Conservation (phyloP, 2,329 filamentous ascomycete species). For the Trichoderma sp. region DNA sequence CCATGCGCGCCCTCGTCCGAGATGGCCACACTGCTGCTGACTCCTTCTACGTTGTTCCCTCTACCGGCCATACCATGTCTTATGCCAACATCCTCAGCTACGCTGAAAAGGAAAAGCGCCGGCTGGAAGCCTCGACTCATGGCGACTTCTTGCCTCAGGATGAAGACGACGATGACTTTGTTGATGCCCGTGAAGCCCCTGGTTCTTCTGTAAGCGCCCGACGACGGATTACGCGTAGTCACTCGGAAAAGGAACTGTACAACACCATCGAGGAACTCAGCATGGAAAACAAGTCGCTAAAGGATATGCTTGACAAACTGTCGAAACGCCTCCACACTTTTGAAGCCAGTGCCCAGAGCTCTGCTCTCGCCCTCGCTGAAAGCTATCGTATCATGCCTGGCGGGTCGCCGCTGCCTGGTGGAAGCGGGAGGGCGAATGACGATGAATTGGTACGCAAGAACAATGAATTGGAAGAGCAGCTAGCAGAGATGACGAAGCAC, state of each 20-base stretch:
- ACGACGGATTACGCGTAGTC: slow-evolving; percentile 40
- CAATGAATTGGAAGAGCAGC: slow-evolving; percentile 65
- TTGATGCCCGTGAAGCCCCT: slow-evolving; percentile 74
- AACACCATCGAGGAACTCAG: slow-evolving; percentile 85
- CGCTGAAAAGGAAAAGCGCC: slow-evolving; percentile 63
- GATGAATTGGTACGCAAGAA: slow-evolving; percentile 45
- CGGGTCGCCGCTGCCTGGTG: slow-evolving; percentile 45
- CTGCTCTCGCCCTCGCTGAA: slow-evolving; percentile 80
- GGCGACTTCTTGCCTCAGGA: slow-evolving; percentile 39
- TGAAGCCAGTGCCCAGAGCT: slow-evolving; percentile 86
- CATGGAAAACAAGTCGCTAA: slow-evolving; percentile 82
- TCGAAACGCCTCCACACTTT: slow-evolving; percentile 87
- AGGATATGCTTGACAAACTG: slow-evolving; percentile 80
- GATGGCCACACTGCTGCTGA: slow-evolving; percentile 63
- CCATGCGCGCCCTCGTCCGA: slow-evolving; percentile 72
- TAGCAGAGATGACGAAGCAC: slow-evolving; percentile 55
- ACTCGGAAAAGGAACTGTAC: slow-evolving; percentile 44
- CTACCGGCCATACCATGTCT: slow-evolving; percentile 84
- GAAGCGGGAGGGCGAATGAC: slow-evolving; percentile 30
- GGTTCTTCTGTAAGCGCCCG: slow-evolving; percentile 42
- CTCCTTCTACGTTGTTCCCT: slow-evolving; percentile 93
- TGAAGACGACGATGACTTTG: slow-evolving; percentile 81
- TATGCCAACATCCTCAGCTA: slow-evolving; percentile 85
- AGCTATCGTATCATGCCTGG: slow-evolving; percentile 65
- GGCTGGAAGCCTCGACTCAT: slow-evolving; percentile 51